A percentile compares a stretch with the other conserved stretches of the same genome.
Conservation (phyloP, 768 basidiomycete species). For the Termitomyces titanicus region DNA sequence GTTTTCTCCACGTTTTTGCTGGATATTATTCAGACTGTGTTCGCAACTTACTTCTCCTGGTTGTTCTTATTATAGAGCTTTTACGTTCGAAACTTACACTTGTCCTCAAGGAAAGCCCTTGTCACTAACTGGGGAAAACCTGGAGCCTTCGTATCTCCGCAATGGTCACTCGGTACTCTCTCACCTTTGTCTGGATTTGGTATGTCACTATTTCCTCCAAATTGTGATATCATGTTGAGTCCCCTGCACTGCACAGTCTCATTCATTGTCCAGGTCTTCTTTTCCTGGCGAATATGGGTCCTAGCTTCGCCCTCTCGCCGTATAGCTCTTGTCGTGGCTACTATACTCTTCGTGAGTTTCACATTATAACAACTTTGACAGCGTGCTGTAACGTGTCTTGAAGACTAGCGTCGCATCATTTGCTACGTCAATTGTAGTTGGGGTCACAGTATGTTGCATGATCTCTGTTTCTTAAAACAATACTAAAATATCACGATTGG, state of each 20-base stretch:
- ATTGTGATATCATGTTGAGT: neutral
- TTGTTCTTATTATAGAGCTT: neutral
- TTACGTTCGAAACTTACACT: neutral
- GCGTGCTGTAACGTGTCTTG: neutral
- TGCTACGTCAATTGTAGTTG: conserved; percentile 2
- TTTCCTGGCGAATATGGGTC: neutral
- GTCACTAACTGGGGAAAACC: neutral
- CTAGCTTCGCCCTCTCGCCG: neutral
- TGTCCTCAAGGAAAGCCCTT: neutral
- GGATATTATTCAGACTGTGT: neutral
- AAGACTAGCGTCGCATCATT: conserved; percentile 11
- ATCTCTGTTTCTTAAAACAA: neutral
- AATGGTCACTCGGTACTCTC: neutral
- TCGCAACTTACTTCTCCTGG: neutral
- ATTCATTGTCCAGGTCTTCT: neutral
- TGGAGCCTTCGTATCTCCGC: neutral
- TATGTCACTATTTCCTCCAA: neutral
- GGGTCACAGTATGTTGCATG: neutral
- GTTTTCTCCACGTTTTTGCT: neutral
- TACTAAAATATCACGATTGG: neutral
- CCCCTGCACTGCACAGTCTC: neutral
- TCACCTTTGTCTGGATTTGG: neutral
- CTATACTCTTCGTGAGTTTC: neutral
- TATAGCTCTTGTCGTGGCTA: neutral
- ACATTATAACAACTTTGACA: neutral